Evolutionary conservation across 495 filamentous ascomycete species (phyloP).

Genomic region (Xylaria intraflava): DNA sequence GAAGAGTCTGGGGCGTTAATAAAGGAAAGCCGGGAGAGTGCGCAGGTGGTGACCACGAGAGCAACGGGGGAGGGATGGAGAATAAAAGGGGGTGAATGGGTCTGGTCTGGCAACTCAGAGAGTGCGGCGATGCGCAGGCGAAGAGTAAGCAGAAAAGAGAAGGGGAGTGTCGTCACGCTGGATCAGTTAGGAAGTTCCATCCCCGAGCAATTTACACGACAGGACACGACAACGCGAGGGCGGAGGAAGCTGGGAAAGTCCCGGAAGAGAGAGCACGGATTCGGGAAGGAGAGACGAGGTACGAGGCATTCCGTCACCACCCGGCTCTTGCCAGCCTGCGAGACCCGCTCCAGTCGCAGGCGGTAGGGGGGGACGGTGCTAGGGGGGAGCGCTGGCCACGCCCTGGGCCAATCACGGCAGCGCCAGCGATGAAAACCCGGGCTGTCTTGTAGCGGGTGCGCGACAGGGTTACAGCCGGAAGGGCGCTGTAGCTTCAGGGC

Average conservation of each 20-base stretch:
- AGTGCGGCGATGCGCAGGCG: not conserved
- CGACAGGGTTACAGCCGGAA: not conserved
- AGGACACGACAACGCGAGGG: not conserved
- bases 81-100: not conserved
- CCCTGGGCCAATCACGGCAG: not conserved
- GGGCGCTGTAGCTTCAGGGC: no score
- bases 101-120: no score
- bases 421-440: slow-evolving; percentile 15
- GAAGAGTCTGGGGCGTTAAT: not conserved
- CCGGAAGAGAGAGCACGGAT: slow-evolving; percentile 5
- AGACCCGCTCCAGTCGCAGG: not conserved
- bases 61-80: not conserved
- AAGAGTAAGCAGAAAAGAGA: not conserved
- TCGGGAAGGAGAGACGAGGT: slow-evolving; percentile 16
- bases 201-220: not conserved
- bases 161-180: not conserved
- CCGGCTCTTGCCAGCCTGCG: no score
- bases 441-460: not conserved
- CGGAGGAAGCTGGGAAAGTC: slow-evolving; percentile 15
- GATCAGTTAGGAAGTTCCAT: slow-evolving; percentile 3
- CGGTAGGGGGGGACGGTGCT: not conserved
- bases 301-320: slow-evolving; percentile 26
- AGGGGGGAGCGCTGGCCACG: not conserved
- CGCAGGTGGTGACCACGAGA: not conserved
- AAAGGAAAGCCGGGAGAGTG: not conserved